Evolutionary conservation across 345 rosid species (phyloP), one percentile per base, ranked within the genome.

Genomic region (Murraya koenigii): DNA sequence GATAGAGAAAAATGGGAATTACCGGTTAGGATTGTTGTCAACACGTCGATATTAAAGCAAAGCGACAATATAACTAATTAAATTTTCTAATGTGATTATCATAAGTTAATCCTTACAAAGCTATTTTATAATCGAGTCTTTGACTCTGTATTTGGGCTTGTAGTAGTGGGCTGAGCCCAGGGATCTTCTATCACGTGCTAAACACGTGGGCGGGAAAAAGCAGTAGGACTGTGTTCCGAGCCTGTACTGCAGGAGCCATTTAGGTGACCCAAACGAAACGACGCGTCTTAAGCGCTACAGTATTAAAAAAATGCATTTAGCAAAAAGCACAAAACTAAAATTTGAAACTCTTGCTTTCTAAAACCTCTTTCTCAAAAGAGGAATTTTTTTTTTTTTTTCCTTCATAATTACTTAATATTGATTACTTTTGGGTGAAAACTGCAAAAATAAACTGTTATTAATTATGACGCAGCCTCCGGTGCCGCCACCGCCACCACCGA

Each of bases 401-500:
- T n/a, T n/a, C n/a, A 19, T 6, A 33, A 1, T 64, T 7, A 52
- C 52, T 70, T 52, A 11, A 66, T 20, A 66, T 35, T 35, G n/a
- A 65, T 33, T 1, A 44, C 2, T 44, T 44, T 13, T 44, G 17
- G 17, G 49, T 36, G 25, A 36, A 36, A 30, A 66, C 25, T 19
- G 6, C 41, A 2, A 32, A 28, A 62, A 30, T n/a, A 13, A 35
- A 33, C 28, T 47, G 30, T 44, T 25, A 69, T 59, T 58, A 90
- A 72, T 59, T 58, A 92, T 92, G 95, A 80, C 95, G 75, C 98
- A 89, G 83, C 86, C 97, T 47, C 86, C 94, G 84, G 87, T 83
- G 75, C 88, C 90, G 13, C 91, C 94, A 58, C 94, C 89, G 52
- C 77, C 79, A 69, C 86, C 69, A 71, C 84, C 73, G 9, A 76